Conservation (phyloP, 805 yeast species). For the Starmerella vaccinii region DNA sequence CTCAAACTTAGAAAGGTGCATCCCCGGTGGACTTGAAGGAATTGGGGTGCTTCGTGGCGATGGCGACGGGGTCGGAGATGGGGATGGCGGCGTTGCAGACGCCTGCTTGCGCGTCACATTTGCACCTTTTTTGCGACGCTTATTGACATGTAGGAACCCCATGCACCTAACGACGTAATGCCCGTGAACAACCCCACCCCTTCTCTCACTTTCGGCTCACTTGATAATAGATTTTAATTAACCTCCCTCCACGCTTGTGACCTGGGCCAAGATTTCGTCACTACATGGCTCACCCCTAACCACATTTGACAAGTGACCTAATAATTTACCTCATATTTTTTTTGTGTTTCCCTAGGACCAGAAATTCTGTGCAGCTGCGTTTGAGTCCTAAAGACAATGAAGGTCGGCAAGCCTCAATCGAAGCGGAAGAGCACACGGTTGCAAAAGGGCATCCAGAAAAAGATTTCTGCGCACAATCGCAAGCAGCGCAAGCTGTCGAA, state of each 20-base stretch:
- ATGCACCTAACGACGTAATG: background rate
- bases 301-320: background rate
- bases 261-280: background rate
- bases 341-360: background rate
- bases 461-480: conserved; percentile 82
- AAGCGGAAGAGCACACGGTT: conserved; percentile 86
- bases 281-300: background rate
- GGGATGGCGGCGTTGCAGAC: background rate
- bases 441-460: conserved; percentile 94
- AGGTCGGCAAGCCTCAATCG: conserved; percentile 27
- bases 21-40: background rate
- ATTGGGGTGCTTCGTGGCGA: background rate
- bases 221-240: no score
- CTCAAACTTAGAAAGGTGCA: conserved; percentile 7
- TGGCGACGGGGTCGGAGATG: background rate
- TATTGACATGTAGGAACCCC: conserved; percentile 8
- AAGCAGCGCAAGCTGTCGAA: conserved; percentile 74
- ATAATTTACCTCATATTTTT: conserved; percentile 11
- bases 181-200: background rate
- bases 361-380: background rate
- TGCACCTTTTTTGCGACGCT: background rate
- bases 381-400: conserved; percentile 17
- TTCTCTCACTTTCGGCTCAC: background rate
- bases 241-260: no score
- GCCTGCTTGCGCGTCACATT: background rate